Evolutionary conservation across 1,284 basidiomycete species (phyloP).

Genomic region (Coniophora puteana): DNA sequence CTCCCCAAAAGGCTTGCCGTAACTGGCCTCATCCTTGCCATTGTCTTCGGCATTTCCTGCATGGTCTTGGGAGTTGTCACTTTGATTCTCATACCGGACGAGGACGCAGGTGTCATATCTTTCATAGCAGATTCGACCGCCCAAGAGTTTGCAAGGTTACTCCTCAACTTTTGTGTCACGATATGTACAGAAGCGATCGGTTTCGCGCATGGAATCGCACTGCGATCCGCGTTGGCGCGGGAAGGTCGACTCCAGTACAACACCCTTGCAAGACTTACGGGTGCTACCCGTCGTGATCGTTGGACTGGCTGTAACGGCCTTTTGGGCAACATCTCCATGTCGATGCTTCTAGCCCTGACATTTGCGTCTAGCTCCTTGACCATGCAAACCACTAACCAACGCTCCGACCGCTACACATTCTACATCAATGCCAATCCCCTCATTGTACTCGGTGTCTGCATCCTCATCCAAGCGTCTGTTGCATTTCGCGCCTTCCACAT

Average conservation of each 20-base stretch:
- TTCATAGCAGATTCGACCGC: too few species aligned
- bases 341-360: constrained; percentile 24
- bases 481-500: constrained; percentile 17
- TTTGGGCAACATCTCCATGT: constrained; percentile 20
- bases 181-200: constrained; percentile 27
- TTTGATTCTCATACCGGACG: too few species aligned
- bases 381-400: too few species aligned
- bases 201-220: constrained; percentile 22
- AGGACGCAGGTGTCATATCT: too few species aligned
- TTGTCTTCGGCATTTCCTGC: too few species aligned
- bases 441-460: constrained; percentile 20
- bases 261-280: constrained; percentile 27
- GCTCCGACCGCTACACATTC: too few species aligned
- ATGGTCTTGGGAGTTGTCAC: too few species aligned
- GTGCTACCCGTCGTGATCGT: constrained; percentile 12
- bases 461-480: constrained; percentile 20
- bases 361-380: constrained; percentile 14
- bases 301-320: constrained; percentile 20
- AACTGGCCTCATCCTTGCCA: too few species aligned
- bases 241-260: constrained; percentile 24
- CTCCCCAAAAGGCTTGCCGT: too few species aligned
- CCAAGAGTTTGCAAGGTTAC: too few species aligned
- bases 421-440: too few species aligned
- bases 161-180: constrained; percentile 23
- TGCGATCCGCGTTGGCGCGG: constrained; percentile 25